A percentile compares a stretch with the other conserved stretches of the same genome.
phyloP scores from a whole-genome alignment of 345 rosid species.

The Kandelia obovata region DNA sequence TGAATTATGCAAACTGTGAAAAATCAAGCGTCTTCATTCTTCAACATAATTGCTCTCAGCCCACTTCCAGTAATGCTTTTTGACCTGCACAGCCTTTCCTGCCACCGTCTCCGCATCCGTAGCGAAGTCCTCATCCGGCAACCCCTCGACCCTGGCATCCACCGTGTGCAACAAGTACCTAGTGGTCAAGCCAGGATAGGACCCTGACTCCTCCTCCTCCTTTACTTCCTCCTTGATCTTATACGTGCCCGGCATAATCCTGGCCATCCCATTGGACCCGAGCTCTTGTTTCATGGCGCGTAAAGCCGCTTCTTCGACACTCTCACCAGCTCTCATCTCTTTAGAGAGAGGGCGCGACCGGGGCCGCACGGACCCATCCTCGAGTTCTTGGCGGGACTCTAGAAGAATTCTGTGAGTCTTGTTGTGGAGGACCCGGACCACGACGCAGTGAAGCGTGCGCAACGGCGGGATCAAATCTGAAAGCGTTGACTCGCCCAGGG shows the following conservation, averaged over 20 bases:
- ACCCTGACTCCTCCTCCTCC: slow-evolving; percentile 4
- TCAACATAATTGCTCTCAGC: too few species aligned
- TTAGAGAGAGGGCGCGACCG: neutral
- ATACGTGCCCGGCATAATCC: slow-evolving; percentile 3
- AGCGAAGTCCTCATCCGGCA: slow-evolving; percentile 6
- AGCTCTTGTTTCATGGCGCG: slow-evolving; percentile 10
- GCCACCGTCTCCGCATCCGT: slow-evolving; percentile 7
- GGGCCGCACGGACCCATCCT: neutral
- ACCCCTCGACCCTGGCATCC: slow-evolving; percentile 13
- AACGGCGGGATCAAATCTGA: too few species aligned
- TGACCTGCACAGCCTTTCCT: too few species aligned
- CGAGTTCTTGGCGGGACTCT: slow-evolving; percentile 2
- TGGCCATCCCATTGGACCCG: neutral
- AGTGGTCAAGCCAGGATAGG: neutral
- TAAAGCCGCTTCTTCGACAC: slow-evolving; percentile 3
- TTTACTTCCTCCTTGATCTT: slow-evolving; percentile 1
- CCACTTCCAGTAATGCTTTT: too few species aligned
- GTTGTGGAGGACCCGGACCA: too few species aligned
- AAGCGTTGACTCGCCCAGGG: too few species aligned
- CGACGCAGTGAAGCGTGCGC: too few species aligned
- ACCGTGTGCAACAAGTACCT: slow-evolving; percentile 12
- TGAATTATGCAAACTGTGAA: too few species aligned
- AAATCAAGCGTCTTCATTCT: too few species aligned
- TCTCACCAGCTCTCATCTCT: slow-evolving; percentile 9
- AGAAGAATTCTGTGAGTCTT: slow-evolving; percentile 3